Evolutionary conservation across 495 filamentous ascomycete genomes (phyloP), one percentile per base, ranked within the genome.

Genomic region (Polyplosphaeria fusca): DNA sequence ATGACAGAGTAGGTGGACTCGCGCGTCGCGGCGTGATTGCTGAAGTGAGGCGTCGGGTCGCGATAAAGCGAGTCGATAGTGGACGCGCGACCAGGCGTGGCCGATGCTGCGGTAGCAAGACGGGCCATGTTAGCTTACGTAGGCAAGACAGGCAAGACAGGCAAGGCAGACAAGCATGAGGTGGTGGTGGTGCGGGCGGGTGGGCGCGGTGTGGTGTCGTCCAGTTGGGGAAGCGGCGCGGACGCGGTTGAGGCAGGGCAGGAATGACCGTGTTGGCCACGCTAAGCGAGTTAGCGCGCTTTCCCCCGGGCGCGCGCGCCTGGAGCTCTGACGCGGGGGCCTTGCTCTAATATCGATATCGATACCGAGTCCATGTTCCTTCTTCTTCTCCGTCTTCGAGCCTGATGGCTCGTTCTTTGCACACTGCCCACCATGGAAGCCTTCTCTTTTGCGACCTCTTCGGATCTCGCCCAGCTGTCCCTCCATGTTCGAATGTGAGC

Each of bases 401-500:
- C n/a, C n/a, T n/a, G n/a, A n/a, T n/a, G n/a, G n/a, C n/a, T n/a
- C n/a, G n/a, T n/a, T n/a, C n/a, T n/a, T n/a, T 13, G 19, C 35
- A 5, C 50, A 23, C 50, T 46, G 38, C 51, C 32, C 47, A 39
- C 16, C 9, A 96, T 96, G 91, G 93, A 98, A 67, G 84, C 91
- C 40, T 96, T 94, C 71, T 91, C 89, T 0, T 97, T 97, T 75
- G 91, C 89, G 42, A 86, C 82, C 62, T 96, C 93, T 41, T 84
- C 87, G 38, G 78, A 82, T 67, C 78, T 96, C 52, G 77, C 89
- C 23, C 13, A 62, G 63, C 80, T 88, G 56, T 81, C 86, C 14
- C 80, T 96, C 48, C 84, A 83, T 71, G 82, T 97, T 54, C 89
- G 88, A 73, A 89, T 96, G 90, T 66, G 32, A 39, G 60, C 12